Percentiles rank a stretch among this genome's conserved stretches.
Conservation (phyloP, 1,284 basidiomycete species). For the Pseudozyma pruni region DNA sequence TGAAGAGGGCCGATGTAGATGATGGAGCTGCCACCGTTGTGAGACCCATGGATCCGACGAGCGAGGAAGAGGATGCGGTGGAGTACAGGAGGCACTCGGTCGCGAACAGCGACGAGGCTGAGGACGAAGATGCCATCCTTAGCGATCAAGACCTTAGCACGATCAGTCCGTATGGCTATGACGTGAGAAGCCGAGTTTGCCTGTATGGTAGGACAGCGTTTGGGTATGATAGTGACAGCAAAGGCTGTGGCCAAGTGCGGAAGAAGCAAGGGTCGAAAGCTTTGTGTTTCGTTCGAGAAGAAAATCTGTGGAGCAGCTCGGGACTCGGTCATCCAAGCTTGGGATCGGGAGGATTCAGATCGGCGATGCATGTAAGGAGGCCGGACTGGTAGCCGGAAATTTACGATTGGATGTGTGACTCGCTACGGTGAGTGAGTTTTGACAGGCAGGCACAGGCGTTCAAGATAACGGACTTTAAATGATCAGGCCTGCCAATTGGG, state of each 20-base stretch:
- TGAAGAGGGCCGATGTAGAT: constrained; percentile 51
- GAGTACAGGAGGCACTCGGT: constrained; percentile 55
- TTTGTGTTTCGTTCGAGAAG: too few species aligned
- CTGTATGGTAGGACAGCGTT: too few species aligned
- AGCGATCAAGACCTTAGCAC: too few species aligned
- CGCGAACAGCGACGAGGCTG: constrained; percentile 46
- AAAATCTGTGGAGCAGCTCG: constrained; percentile 20
- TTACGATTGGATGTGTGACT: not conserved
- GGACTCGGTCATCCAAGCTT: not conserved
- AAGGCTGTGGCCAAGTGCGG: too few species aligned
- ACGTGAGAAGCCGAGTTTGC: too few species aligned
- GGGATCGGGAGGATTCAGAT: not conserved
- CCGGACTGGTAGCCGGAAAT: not conserved
- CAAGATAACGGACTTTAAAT: not conserved
- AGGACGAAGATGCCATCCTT: constrained; percentile 28
- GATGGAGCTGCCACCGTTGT: constrained; percentile 46
- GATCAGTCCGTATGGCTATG: too few species aligned
- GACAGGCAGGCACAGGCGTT: not conserved
- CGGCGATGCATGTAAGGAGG: too few species aligned
- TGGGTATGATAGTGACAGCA: too few species aligned
- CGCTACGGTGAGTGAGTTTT: too few species aligned
- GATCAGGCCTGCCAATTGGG: too few species aligned
- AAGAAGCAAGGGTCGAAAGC: too few species aligned
- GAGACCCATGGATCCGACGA: constrained; percentile 47
- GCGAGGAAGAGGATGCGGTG: constrained; percentile 46